phyloP scores from a whole-genome alignment of 2,329 filamentous ascomycete species.

The Sporothrix curviconia region DNA sequence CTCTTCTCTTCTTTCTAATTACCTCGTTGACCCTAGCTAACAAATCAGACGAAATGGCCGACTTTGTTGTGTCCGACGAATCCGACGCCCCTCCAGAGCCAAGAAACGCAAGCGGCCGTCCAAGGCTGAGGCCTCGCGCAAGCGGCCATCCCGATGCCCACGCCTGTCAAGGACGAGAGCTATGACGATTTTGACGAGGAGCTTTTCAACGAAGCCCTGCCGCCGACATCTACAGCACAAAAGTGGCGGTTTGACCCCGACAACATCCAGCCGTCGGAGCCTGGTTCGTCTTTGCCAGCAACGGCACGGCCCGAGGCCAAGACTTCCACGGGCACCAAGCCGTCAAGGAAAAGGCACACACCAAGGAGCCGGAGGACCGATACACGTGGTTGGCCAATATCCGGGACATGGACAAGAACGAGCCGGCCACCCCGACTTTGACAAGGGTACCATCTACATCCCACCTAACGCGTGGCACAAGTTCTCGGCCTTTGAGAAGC shows the following conservation, averaged over 20 bases:
- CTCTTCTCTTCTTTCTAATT: too few species aligned
- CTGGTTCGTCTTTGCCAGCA: constrained; percentile 9
- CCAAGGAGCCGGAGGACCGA: constrained; percentile 74
- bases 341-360: constrained; percentile 62
- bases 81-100: constrained; percentile 59
- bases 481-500: constrained; percentile 92
- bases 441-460: constrained; percentile 84
- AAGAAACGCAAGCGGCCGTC: constrained; percentile 70
- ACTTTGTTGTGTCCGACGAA: constrained; percentile 83
- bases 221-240: constrained; percentile 64
- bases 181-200: constrained; percentile 49
- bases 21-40: neutral
- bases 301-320: constrained; percentile 20
- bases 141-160: constrained; percentile 53
- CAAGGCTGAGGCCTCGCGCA: constrained; percentile 49
- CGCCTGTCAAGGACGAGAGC: constrained; percentile 23
- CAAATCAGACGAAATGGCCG: constrained; percentile 61
- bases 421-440: constrained; percentile 77
- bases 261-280: constrained; percentile 32
- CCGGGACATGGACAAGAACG: constrained; percentile 75
- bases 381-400: constrained; percentile 88
- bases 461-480: constrained; percentile 71
- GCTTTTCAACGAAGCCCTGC: constrained; percentile 44
- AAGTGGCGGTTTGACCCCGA: constrained; percentile 68
- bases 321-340: constrained; percentile 28